Percentiles rank a stretch among this genome's conserved stretches.
phyloP scores from a whole-genome alignment of 2,329 filamentous ascomycete species.

The Scedosporium apiospermum region DNA sequence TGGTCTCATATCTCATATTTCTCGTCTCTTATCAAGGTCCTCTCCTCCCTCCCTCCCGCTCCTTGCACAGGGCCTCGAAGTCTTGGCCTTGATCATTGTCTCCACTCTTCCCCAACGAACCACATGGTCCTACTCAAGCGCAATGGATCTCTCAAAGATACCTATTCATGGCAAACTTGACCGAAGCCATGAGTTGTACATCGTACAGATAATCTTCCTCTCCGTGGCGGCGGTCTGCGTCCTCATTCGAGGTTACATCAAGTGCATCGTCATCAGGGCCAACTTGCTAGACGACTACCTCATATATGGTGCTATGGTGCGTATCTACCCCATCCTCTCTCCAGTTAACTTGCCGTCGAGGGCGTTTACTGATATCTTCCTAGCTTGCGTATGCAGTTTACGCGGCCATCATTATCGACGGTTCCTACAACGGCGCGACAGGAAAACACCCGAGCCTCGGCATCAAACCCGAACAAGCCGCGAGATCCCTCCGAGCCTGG shows the following conservation, averaged over 20 bases:
- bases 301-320: conserved; percentile 35
- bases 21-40: too few species aligned
- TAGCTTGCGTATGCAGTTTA: conserved; percentile 26
- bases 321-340: neutral
- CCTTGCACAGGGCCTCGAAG: too few species aligned
- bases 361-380: neutral
- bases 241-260: conserved; percentile 33
- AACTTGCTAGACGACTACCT: conserved; percentile 36
- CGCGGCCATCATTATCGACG: conserved; percentile 20
- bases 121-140: neutral
- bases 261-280: conserved; percentile 30
- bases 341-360: neutral
- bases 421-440: conserved; percentile 19
- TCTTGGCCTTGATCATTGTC: too few species aligned
- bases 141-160: neutral
- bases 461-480: conserved; percentile 12
- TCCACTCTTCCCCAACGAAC: too few species aligned
- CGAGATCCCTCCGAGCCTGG: conserved; percentile 23
- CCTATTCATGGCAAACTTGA: neutral
- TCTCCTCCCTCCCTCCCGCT: too few species aligned
- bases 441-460: conserved; percentile 16
- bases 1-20: too few species aligned
- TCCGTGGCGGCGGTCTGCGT: conserved; percentile 25
- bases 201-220: conserved; percentile 16
- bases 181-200: neutral